Percentiles rank a stretch among this genome's conserved stretches.
These are phyloP conservation scores for Blumeria hordei DNA, from an alignment of 2,329 filamentous ascomycete species.

Conservation along the genomic window DNA sequence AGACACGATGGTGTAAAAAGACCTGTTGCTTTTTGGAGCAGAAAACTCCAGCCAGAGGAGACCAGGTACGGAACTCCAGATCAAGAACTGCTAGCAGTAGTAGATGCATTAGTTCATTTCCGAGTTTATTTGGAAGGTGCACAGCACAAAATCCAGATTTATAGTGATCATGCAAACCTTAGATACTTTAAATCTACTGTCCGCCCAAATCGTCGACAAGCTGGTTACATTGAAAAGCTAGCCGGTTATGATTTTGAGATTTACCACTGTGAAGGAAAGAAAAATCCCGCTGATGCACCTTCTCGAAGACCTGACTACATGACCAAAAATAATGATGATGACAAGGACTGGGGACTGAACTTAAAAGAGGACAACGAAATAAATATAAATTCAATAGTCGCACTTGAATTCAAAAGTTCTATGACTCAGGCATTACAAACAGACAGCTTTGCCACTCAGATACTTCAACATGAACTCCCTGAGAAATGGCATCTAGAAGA, in stretches of 20 bases:
- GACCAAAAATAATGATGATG: neutral
- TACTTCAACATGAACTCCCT: neutral
- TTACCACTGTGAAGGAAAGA: neutral
- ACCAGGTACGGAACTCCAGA: conserved; percentile 1
- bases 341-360: neutral
- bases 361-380: neutral
- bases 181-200: neutral
- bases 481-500: neutral
- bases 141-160: neutral
- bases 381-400: neutral
- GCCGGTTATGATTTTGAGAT: neutral
- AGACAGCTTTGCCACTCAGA: neutral
- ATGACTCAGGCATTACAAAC: neutral
- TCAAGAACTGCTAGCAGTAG: neutral
- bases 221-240: neutral
- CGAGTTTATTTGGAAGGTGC: neutral
- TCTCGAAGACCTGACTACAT: neutral
- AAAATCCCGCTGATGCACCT: conserved; percentile 1
- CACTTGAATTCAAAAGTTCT: neutral
- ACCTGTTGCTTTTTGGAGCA: neutral
- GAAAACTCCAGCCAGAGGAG: conserved; percentile 1
- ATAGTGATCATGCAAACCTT: conserved; percentile 1
- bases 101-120: neutral
- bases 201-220: neutral
- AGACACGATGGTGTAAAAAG: neutral